phyloP scores from a whole-genome alignment of 805 yeast species.

The Zygotorulaspora danielsina region DNA sequence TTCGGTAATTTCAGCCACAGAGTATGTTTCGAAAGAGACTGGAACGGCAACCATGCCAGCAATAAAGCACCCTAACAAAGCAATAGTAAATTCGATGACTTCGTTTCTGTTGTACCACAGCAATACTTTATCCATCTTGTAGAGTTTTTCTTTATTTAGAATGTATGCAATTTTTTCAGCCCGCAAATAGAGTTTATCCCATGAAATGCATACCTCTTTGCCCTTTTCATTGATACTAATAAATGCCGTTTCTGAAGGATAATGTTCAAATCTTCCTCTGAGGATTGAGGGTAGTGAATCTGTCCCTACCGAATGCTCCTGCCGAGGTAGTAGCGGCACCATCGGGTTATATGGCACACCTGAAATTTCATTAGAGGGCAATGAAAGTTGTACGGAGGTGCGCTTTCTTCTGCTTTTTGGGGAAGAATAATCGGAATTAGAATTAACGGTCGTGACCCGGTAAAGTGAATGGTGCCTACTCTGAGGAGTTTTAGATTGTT shows the following conservation, averaged over 20 bases:
- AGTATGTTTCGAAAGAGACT: conserved; percentile 65
- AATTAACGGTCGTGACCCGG: conserved; percentile 33
- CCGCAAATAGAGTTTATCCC: conserved; percentile 82
- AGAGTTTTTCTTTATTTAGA: conserved; percentile 49
- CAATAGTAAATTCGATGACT: conserved; percentile 77
- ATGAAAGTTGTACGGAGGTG: conserved; percentile 29
- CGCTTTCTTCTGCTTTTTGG: conserved; percentile 15
- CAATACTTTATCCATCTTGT: conserved; percentile 78
- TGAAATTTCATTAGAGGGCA: conserved; percentile 31
- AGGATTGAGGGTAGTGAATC: conserved; percentile 69
- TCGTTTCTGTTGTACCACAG: conserved; percentile 80
- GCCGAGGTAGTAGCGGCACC: conserved; percentile 42
- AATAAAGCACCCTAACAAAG: conserved; percentile 84
- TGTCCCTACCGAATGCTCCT: conserved; percentile 39
- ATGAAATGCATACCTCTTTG: conserved; percentile 73
- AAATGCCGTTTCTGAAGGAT: conserved; percentile 66
- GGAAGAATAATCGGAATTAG: conserved; percentile 21
- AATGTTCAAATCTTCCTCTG: conserved; percentile 63
- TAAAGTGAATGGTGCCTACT: conserved; percentile 19
- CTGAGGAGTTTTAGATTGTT: neutral
- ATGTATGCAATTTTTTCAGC: conserved; percentile 80
- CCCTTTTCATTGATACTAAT: conserved; percentile 72
- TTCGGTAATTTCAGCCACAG: conserved; percentile 59
- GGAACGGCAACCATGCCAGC: conserved; percentile 97
- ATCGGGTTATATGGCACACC: conserved; percentile 29